These are phyloP conservation scores for Erodium moschatum DNA, from an alignment of 441 rosid species.

Conservation along the genomic window DNA sequence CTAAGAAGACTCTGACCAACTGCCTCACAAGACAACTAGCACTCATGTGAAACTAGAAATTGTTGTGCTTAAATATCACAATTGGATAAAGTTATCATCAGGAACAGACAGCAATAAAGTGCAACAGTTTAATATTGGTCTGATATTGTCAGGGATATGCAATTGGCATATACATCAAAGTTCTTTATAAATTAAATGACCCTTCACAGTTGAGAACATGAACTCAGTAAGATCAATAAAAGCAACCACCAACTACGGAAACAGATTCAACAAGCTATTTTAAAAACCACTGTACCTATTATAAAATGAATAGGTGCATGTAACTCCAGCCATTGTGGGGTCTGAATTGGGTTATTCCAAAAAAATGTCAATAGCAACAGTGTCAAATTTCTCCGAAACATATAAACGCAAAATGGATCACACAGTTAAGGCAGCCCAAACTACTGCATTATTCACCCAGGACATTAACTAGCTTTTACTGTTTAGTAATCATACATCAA, in stretches of 20 bases:
- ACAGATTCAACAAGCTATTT: background rate
- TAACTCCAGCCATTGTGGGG: no score
- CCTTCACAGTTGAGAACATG: background rate
- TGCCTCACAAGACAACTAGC: no score
- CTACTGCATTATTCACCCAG: background rate
- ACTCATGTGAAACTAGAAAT: no score
- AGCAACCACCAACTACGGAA: no score
- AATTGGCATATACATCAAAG: background rate
- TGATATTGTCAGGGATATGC: background rate
- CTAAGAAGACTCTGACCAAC: background rate
- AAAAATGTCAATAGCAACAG: background rate
- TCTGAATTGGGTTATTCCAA: background rate
- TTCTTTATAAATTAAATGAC: background rate
- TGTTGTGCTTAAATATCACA: no score
- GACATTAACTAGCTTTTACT: background rate
- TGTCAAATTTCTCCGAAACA: background rate
- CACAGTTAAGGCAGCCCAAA: background rate
- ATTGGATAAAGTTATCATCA: no score
- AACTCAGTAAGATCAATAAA: no score
- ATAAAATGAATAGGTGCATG: background rate
- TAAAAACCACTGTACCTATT: background rate
- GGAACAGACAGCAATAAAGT: no score
- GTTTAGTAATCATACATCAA: background rate
- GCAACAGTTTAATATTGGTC: no score
- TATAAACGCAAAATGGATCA: background rate